Evolutionary conservation across 106 monocot genomes (phyloP).

Genomic region (Gastrodia elata): DNA sequence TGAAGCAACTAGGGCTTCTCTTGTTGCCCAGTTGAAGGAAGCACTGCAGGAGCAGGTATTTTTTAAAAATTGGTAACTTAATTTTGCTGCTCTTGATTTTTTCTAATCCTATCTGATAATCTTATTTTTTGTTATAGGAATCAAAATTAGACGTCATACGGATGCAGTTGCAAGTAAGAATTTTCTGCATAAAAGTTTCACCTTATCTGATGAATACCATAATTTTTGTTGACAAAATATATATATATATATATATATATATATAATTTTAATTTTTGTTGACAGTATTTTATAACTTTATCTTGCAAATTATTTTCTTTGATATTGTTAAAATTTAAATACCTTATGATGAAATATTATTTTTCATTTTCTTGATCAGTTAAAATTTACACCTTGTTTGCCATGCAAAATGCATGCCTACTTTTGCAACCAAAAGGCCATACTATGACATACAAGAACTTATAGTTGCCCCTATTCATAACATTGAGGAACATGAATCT

Average conservation of each 20-base stretch:
- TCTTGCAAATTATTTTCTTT: not conserved
- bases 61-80: not conserved
- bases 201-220: too few species aligned
- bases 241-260: too few species aligned
- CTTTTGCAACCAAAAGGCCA: not conserved
- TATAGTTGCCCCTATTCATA: not conserved
- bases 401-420: not conserved
- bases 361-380: not conserved
- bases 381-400: not conserved
- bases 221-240: too few species aligned
- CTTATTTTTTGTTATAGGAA: slow-evolving; percentile 42
- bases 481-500: not conserved
- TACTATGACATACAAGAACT: not conserved
- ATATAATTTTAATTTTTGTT: not conserved
- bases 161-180: slow-evolving; percentile 73
- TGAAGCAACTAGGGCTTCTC: slow-evolving; percentile 46
- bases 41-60: slow-evolving; percentile 79
- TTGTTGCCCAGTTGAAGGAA: slow-evolving; percentile 64
- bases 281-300: not conserved
- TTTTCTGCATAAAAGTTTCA: not conserved
- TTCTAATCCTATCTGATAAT: not conserved
- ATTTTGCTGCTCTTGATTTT: not conserved
- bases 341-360: not conserved
- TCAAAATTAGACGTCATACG: slow-evolving; percentile 57
- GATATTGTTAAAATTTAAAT: not conserved